Evolutionary conservation across 2,329 filamentous ascomycete species (phyloP).

Genomic region (Orbilia quercus): DNA sequence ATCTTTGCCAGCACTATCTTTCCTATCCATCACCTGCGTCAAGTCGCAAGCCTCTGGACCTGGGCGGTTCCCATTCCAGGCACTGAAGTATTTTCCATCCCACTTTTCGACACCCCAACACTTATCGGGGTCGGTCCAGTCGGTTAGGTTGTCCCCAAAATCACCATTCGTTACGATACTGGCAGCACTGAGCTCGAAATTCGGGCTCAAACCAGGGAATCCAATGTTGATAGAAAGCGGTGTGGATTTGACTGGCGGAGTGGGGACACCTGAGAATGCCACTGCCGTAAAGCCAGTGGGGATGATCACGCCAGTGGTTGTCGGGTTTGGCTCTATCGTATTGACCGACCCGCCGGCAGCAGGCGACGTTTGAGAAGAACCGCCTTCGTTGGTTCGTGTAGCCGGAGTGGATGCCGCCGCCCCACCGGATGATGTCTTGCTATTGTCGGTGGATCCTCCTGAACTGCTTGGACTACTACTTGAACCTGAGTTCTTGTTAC

Average conservation of each 20-base stretch:
- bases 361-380: neutral
- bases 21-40: conserved; percentile 26
- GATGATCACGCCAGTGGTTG: conserved; percentile 30
- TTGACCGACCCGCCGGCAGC: conserved; percentile 4
- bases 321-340: conserved; percentile 19
- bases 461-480: neutral
- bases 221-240: conserved; percentile 15
- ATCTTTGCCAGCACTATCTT: conserved; percentile 20
- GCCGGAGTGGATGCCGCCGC: conserved; percentile 7
- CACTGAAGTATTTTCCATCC: conserved; percentile 43
- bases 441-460: neutral
- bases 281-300: conserved; percentile 42
- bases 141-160: conserved; percentile 40
- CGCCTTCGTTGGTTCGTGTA: neutral
- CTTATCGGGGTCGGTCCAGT: conserved; percentile 24
- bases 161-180: conserved; percentile 39
- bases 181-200: conserved; percentile 18
- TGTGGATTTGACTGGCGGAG: conserved; percentile 12
- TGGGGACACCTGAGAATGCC: conserved; percentile 36
- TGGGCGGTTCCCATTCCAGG: conserved; percentile 37
- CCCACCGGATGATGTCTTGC: conserved; percentile 5
- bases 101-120: conserved; percentile 47
- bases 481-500: conserved; percentile 27
- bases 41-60: conserved; percentile 18
- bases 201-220: conserved; percentile 34